Percentiles rank a stretch among this genome's conserved stretches.
These are phyloP conservation scores for Populus hybrid DNA, from an alignment of 441 rosid species.

Conservation along the genomic window DNA sequence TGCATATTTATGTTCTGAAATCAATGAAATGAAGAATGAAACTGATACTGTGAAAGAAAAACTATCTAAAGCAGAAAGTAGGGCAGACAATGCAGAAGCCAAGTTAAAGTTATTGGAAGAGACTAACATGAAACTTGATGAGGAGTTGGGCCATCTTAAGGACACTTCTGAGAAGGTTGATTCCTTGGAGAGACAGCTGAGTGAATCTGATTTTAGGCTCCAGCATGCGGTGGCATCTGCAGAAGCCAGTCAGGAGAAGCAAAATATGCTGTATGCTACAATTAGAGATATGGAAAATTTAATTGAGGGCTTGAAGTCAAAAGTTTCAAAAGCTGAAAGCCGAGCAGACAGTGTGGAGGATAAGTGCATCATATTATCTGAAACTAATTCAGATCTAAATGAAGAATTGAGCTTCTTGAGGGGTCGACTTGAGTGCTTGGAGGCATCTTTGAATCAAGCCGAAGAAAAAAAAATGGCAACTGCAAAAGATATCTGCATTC, in stretches of 20 bases:
- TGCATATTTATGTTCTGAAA: constrained; percentile 16
- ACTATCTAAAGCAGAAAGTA: constrained; percentile 43
- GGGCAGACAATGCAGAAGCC: constrained; percentile 51
- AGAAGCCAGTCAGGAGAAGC: constrained; percentile 89
- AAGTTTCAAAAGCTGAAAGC: constrained; percentile 64
- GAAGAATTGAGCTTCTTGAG: constrained; percentile 66
- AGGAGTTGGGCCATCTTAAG: constrained; percentile 49
- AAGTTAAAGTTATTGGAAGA: constrained; percentile 41
- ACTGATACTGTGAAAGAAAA: constrained; percentile 42
- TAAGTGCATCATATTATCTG: constrained; percentile 69
- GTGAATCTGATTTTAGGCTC: constrained; percentile 60
- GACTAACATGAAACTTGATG: constrained; percentile 43
- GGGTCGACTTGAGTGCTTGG: constrained; percentile 60
- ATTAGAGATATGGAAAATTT: constrained; percentile 80
- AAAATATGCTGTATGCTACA: constrained; percentile 60
- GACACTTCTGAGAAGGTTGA: constrained; percentile 49
- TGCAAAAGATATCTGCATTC: constrained; percentile 63
- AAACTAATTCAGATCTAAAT: constrained; percentile 64
- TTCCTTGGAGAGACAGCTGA: constrained; percentile 60
- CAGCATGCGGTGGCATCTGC: constrained; percentile 75
- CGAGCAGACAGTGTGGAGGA: constrained; percentile 77
- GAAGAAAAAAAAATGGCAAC: constrained; percentile 67
- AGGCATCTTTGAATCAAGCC: constrained; percentile 60
- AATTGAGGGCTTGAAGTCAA: constrained; percentile 71
- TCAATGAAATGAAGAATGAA: constrained; percentile 27